Conservation (phyloP, 73 alveolate genomes). For the Blepharisma japonicum region DNA sequence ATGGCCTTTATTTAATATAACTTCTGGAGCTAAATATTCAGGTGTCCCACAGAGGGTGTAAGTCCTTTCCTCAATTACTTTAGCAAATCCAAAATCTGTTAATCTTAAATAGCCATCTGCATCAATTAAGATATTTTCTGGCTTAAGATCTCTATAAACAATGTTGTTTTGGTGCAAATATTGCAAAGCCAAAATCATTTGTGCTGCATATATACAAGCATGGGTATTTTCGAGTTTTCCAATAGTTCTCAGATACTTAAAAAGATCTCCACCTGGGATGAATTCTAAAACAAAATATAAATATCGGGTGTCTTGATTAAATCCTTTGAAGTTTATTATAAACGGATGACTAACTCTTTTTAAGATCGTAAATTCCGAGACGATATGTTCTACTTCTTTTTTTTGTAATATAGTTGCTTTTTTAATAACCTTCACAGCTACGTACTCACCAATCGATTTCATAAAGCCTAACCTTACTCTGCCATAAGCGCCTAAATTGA, state of each 20-base stretch:
- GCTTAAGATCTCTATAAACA: constrained; percentile 88
- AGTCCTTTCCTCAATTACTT: constrained; percentile 78
- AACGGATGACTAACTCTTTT: not conserved
- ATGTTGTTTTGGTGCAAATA: constrained; percentile 89
- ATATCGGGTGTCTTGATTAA: not conserved
- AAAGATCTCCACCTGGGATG: constrained; percentile 11
- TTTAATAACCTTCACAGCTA: too few species aligned
- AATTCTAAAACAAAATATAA: constrained; percentile 6
- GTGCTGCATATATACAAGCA: not conserved
- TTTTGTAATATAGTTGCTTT: too few species aligned
- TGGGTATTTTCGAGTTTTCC: not conserved
- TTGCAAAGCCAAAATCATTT: constrained; percentile 72
- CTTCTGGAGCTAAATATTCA: constrained; percentile 96
- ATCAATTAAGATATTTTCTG: constrained; percentile 88
- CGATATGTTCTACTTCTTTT: too few species aligned
- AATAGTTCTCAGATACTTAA: not conserved
- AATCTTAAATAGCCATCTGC: constrained; percentile 88
- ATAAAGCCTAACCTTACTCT: too few species aligned
- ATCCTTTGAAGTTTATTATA: not conserved
- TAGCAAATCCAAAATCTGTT: constrained; percentile 95
- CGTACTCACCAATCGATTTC: too few species aligned
- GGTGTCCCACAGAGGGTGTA: constrained; percentile 95
- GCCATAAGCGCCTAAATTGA: too few species aligned
- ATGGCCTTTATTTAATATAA: constrained; percentile 83
- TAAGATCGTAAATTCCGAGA: too few species aligned